Evolutionary conservation across 176 grass and related monocot genomes (phyloP).

Genomic region (Eragrostis curvula): DNA sequence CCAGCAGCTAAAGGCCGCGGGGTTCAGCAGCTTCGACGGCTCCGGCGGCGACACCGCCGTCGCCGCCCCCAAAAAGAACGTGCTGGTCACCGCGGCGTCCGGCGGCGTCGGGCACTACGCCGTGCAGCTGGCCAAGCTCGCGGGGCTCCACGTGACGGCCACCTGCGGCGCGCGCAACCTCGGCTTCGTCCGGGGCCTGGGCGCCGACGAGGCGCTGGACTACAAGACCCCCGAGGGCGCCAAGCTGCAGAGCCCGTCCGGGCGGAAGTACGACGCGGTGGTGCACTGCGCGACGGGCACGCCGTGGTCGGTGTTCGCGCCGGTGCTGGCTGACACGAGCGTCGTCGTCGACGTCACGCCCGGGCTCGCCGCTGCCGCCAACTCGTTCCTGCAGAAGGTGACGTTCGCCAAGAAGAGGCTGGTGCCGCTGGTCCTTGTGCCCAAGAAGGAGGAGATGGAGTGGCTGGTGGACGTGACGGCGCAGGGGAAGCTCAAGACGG

Average conservation of each 20-base stretch:
- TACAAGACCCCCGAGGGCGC: slow-evolving; percentile 68
- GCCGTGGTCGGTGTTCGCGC: slow-evolving; percentile 61
- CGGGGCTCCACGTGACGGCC: slow-evolving; percentile 66
- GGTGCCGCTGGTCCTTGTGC: slow-evolving; percentile 51
- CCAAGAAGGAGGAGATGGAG: slow-evolving; percentile 68
- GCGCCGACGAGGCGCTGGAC: slow-evolving; percentile 77
- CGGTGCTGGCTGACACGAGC: slow-evolving; percentile 42
- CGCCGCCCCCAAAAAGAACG: slow-evolving; percentile 33
- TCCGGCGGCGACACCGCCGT: neutral
- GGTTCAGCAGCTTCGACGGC: slow-evolving; percentile 56
- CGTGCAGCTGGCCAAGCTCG: slow-evolving; percentile 80
- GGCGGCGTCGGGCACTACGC: slow-evolving; percentile 84
- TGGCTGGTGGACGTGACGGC: slow-evolving; percentile 61
- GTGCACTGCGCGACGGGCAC: slow-evolving; percentile 65
- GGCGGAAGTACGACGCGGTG: slow-evolving; percentile 62
- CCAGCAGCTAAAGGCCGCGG: slow-evolving; percentile 63
- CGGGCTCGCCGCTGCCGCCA: slow-evolving; percentile 33
- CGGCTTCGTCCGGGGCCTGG: slow-evolving; percentile 47
- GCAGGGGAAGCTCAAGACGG: slow-evolving; percentile 69
- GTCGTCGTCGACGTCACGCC: slow-evolving; percentile 63
- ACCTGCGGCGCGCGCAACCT: slow-evolving; percentile 85
- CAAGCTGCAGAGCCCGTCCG: slow-evolving; percentile 57
- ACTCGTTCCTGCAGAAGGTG: slow-evolving; percentile 64
- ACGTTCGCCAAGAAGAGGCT: slow-evolving; percentile 73
- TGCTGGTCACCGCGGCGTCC: slow-evolving; percentile 83